phyloP scores from a whole-genome alignment of 176 grass and related monocot species.

The Neostapfia colusana region DNA sequence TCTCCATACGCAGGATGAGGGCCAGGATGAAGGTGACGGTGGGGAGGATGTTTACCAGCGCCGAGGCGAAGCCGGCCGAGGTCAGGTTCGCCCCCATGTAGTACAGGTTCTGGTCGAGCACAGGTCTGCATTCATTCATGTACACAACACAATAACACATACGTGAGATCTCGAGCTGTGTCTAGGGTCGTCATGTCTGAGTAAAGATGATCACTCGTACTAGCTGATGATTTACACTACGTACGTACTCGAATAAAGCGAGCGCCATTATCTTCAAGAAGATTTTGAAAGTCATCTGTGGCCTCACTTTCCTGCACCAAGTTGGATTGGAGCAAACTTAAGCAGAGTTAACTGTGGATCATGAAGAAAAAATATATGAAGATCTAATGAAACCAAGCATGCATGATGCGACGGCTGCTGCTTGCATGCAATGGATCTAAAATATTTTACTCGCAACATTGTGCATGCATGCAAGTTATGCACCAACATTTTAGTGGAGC shows the following conservation, averaged over 20 bases:
- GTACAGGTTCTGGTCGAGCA: slow-evolving; percentile 91
- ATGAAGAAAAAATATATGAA: not conserved
- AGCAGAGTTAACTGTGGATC: not conserved
- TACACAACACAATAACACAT: not conserved
- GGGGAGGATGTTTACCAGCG: slow-evolving; percentile 78
- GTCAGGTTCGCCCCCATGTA: slow-evolving; percentile 65
- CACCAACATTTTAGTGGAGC: not conserved
- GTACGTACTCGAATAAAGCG: slow-evolving; percentile 59
- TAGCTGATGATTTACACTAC: not conserved
- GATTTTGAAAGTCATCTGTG: slow-evolving; percentile 60
- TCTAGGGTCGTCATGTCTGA: not conserved
- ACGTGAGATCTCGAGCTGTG: not conserved
- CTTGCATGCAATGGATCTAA: not conserved
- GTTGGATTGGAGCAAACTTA: not conserved
- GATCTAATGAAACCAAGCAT: no score
- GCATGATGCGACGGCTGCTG: not conserved
- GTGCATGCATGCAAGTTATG: not conserved
- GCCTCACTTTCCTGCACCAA: slow-evolving; percentile 51
- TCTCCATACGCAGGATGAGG: slow-evolving; percentile 70
- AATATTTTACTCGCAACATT: not conserved
- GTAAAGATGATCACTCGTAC: not conserved
- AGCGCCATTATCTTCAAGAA: slow-evolving; percentile 73
- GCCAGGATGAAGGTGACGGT: slow-evolving; percentile 79
- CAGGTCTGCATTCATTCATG: slow-evolving; percentile 47
- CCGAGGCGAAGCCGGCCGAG: slow-evolving; percentile 68